phyloP scores from a whole-genome alignment of 305 asterid species.

The Coffea humblotiana region DNA sequence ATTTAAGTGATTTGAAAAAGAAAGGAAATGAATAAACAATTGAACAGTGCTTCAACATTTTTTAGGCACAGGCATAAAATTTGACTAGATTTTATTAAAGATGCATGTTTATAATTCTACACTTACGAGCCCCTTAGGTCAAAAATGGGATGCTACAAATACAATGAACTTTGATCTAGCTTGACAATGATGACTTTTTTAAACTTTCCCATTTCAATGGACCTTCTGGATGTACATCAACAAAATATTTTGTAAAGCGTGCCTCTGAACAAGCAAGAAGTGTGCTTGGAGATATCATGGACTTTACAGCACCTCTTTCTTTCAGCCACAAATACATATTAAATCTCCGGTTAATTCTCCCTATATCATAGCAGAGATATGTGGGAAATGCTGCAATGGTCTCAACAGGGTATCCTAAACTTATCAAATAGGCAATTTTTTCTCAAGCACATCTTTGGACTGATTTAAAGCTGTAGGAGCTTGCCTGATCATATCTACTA shows the following conservation, averaged over 20 bases:
- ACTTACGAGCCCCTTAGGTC: neutral
- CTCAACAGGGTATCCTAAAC: constrained; percentile 68
- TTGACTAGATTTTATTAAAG: neutral
- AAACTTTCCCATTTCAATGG: constrained; percentile 61
- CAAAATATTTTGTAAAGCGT: constrained; percentile 65
- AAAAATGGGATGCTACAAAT: neutral
- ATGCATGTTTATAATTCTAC: neutral
- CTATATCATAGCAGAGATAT: constrained; percentile 67
- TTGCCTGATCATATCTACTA: constrained; percentile 61
- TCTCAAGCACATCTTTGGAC: constrained; percentile 57
- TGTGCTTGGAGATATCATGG: constrained; percentile 66
- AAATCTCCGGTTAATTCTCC: constrained; percentile 60
- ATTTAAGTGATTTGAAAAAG: neutral
- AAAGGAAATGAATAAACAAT: neutral
- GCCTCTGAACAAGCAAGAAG: constrained; percentile 72
- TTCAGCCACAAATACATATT: constrained; percentile 80
- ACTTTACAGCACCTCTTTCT: constrained; percentile 67
- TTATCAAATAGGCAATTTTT: constrained; percentile 52
- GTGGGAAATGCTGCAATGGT: constrained; percentile 67
- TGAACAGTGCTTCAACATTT: neutral
- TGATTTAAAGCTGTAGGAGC: constrained; percentile 69
- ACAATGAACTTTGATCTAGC: constrained; percentile 23
- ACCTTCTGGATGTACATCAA: constrained; percentile 75
- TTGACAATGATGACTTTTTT: constrained; percentile 33
- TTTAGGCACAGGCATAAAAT: neutral